These are phyloP conservation scores for Fusarium duplospermum DNA, from an alignment of 2,329 filamentous ascomycete species.

Conservation along the genomic window DNA sequence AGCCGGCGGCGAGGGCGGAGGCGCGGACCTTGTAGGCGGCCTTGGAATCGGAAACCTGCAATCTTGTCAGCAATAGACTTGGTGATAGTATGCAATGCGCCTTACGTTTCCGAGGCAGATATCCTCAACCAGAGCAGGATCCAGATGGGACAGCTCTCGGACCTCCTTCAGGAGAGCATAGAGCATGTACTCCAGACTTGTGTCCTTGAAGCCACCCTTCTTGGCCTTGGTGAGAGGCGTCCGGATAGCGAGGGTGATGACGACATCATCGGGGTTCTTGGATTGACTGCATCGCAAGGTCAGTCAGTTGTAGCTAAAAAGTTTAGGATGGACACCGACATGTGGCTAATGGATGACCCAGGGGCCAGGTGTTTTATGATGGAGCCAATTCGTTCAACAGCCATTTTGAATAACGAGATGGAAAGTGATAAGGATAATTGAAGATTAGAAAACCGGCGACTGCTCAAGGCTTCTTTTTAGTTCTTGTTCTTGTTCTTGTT, in stretches of 20 bases:
- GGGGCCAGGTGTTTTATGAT: constrained; percentile 89
- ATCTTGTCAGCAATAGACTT: constrained; percentile 5
- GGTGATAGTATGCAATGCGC: not conserved
- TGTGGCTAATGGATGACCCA: constrained; percentile 75
- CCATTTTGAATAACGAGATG: constrained; percentile 65
- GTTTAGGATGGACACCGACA: constrained; percentile 70
- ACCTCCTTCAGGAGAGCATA: constrained; percentile 86
- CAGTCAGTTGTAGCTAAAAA: not conserved
- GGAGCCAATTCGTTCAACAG: constrained; percentile 85
- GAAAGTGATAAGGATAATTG: not conserved
- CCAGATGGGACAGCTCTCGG: constrained; percentile 77
- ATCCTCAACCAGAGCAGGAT: constrained; percentile 86
- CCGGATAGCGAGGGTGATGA: constrained; percentile 92
- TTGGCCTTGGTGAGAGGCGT: constrained; percentile 88
- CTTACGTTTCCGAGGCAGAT: constrained; percentile 90
- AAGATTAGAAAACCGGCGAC: not conserved
- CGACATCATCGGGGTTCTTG: constrained; percentile 95
- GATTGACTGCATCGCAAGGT: constrained; percentile 70
- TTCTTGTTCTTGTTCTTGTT: constrained; percentile 10
- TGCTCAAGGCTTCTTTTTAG: not conserved
- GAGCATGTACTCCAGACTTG: constrained; percentile 85
- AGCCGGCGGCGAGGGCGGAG: constrained; percentile 89
- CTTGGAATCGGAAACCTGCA: constrained; percentile 82
- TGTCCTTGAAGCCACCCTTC: constrained; percentile 97
- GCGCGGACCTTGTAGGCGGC: constrained; percentile 92